A percentile compares a stretch with the other conserved stretches of the same genome.
Evolutionary conservation across 176 grass and related monocot species (phyloP).

Genomic region (Oryza brachyantha): DNA sequence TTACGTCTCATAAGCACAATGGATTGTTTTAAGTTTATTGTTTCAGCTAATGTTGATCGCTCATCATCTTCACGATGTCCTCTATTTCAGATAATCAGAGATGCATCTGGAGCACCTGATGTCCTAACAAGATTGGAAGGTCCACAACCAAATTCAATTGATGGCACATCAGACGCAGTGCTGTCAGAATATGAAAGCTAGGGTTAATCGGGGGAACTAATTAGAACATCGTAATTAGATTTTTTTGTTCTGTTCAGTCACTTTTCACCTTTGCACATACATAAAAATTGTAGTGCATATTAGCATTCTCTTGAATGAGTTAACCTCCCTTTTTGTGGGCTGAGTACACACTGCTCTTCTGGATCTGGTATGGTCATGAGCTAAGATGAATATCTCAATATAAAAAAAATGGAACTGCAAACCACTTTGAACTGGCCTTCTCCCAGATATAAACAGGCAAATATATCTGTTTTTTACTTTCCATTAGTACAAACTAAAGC

Average conservation of each 20-base stretch:
- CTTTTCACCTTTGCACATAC: conserved; percentile 8
- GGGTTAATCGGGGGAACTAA: conserved; percentile 2
- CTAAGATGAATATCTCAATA: neutral
- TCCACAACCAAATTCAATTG: conserved; percentile 24
- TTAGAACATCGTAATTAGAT: neutral
- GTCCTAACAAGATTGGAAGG: conserved; percentile 84
- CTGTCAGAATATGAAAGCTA: conserved; percentile 91
- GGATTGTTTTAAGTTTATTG: neutral
- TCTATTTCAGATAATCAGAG: conserved; percentile 76
- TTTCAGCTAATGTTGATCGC: neutral
- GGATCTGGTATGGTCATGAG: neutral
- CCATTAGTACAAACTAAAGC: neutral
- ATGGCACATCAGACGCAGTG: conserved; percentile 42
- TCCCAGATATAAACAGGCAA: neutral
- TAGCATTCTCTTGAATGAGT: neutral
- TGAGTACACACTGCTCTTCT: neutral
- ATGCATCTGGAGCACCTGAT: conserved; percentile 84
- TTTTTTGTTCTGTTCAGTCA: neutral
- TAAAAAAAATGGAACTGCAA: neutral
- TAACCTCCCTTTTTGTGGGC: neutral
- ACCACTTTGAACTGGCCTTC: neutral
- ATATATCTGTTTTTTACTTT: neutral
- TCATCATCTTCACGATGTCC: neutral
- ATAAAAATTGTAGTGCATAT: neutral
- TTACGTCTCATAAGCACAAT: neutral